Evolutionary conservation across 176 grass and related monocot genomes (phyloP), one percentile per base, ranked within the genome.

Genomic region (Cymbopogon citratus): DNA sequence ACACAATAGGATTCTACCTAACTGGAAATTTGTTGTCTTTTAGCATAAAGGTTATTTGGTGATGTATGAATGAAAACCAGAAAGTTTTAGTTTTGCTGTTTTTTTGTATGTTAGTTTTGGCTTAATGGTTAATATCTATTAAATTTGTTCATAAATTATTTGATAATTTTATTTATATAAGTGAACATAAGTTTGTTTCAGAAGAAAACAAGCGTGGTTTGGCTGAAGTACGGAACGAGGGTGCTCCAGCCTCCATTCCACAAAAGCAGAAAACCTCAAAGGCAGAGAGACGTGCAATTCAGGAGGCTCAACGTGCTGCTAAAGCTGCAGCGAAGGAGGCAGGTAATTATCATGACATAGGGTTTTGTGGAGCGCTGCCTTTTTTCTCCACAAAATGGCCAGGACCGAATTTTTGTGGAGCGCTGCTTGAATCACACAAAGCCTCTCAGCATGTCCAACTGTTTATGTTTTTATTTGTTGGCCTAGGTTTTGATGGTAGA

Each of bases 241-340:
- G 73, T 72, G 78, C 66, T n/a, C 78, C 66, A n/a, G 8, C 14
- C 13, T 62, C 87, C 46, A 85, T 71, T 66, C 34, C 81, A 72
- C 85, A 81, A 63, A 98, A 99, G 69, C 85, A 83, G 69, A 98
- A 95, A 87, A 85, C 84, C 72, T 89, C 91, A 24, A 85, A 85
- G 76, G 78, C 83, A 72, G 87, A 89, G 83, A 81, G 87, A 66
- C 87, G 78, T 66, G 87, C 87, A 36, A 77, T 89, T 77, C 83
- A 89, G 66, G 87, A 85, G 73, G 78, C 87, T 77, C 83, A 89
- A 61, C 83, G 87, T 82, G 87, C 87, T 82, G 87, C 83, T 65
- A 89, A 89, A 85, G 73, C 78, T 85, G 87, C 87, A 31, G 83
- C 83, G 2, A 89, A 73, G 87, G 87, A 73, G 78, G 73, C 78